Conservation (phyloP, 768 basidiomycete species). For the Psilocybe sp. region DNA sequence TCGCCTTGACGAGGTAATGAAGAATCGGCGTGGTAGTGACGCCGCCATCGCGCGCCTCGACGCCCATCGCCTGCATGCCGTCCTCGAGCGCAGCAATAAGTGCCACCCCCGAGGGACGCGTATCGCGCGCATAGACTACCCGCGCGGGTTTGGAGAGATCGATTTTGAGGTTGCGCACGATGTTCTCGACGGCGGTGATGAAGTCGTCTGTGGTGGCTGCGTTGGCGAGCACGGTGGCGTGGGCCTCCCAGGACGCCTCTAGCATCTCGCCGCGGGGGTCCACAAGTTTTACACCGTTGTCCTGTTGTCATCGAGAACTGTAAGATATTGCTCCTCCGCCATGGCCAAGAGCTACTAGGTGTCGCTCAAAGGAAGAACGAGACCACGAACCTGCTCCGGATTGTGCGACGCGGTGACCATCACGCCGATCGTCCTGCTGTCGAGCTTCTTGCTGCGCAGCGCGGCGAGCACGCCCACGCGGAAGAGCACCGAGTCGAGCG, state of each 20-base stretch:
- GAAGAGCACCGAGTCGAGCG: slow-evolving; percentile 90
- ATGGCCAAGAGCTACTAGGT: no score
- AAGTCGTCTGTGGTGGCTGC: slow-evolving; percentile 75
- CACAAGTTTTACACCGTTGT: slow-evolving; percentile 98
- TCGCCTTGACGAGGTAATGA: slow-evolving; percentile 89
- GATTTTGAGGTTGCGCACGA: slow-evolving; percentile 68
- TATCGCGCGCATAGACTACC: slow-evolving; percentile 92
- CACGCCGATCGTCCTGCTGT: slow-evolving; percentile 89
- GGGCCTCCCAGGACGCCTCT: slow-evolving; percentile 85
- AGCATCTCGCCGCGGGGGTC: slow-evolving; percentile 99
- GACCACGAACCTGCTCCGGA: slow-evolving; percentile 77
- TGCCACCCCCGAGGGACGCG: slow-evolving; percentile 79
- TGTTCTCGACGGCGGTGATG: slow-evolving; percentile 53
- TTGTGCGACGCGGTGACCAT: slow-evolving; percentile 99
- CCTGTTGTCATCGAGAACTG: slow-evolving; percentile 42
- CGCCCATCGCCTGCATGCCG: slow-evolving; percentile 73
- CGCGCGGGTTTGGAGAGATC: slow-evolving; percentile 74
- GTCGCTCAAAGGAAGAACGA: neutral
- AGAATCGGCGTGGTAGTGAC: slow-evolving; percentile 92
- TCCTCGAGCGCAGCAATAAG: slow-evolving; percentile 79
- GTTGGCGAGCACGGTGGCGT: slow-evolving; percentile 88
- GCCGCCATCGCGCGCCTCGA: slow-evolving; percentile 70
- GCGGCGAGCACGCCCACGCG: slow-evolving; percentile 88
- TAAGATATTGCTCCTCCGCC: no score
- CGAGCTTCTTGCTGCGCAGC: slow-evolving; percentile 87